Percentiles rank a stretch among this genome's conserved stretches.
Evolutionary conservation across 2,329 filamentous ascomycete species (phyloP).

Genomic region (Alternaria triticina): DNA sequence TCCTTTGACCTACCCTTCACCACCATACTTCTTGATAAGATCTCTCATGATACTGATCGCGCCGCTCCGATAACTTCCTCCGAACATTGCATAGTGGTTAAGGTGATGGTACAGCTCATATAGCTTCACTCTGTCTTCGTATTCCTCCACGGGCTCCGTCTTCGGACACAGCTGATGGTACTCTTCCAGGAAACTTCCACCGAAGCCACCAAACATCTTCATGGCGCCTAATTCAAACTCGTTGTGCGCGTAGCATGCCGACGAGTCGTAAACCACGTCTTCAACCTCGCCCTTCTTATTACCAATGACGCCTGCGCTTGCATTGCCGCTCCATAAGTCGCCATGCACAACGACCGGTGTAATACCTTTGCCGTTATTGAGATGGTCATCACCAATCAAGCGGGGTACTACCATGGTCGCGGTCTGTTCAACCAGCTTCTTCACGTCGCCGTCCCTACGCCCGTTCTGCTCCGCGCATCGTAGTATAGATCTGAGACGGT

Average conservation of each 20-base stretch:
- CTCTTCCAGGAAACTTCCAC: conserved; percentile 72
- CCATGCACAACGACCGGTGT: conserved; percentile 86
- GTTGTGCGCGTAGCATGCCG: conserved; percentile 80
- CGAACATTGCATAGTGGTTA: conserved; percentile 87
- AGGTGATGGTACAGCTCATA: conserved; percentile 93
- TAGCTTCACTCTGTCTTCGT: conserved; percentile 78
- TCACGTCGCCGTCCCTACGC: conserved; percentile 68
- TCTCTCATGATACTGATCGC: conserved; percentile 81
- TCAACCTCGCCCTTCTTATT: conserved; percentile 66
- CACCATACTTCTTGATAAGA: conserved; percentile 73
- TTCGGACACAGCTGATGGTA: conserved; percentile 79
- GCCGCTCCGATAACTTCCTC: conserved; percentile 75
- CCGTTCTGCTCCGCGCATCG: conserved; percentile 64
- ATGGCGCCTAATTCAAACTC: conserved; percentile 95
- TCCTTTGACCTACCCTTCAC: background rate
- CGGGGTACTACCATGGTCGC: conserved; percentile 72
- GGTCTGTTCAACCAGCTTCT: conserved; percentile 68
- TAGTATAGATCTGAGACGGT: conserved; percentile 72
- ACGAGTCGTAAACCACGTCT: conserved; percentile 83
- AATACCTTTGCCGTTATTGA: conserved; percentile 67
- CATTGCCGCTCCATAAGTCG: conserved; percentile 93
- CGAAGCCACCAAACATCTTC: conserved; percentile 95
- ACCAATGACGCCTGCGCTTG: conserved; percentile 68
- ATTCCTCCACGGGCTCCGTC: conserved; percentile 81
- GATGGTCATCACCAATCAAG: conserved; percentile 71